Evolutionary conservation across 805 yeast genomes (phyloP), one percentile per base, ranked within the genome.

Genomic region (Starmera dryadoides): DNA sequence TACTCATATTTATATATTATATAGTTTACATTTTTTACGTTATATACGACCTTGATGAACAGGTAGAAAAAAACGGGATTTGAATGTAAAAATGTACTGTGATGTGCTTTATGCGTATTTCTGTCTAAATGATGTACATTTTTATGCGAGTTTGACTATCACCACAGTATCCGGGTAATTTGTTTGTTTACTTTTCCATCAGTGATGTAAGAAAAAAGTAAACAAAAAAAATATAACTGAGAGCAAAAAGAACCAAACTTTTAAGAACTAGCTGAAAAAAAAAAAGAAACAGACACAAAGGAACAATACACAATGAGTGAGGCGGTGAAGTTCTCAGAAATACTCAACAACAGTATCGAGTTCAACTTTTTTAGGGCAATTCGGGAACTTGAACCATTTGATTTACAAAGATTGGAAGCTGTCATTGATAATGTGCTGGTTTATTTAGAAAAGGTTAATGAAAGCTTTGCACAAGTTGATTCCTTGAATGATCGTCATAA

Each of bases 311-410:
- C 9, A 4, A 25, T 25, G 28, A 25, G 28, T 25, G 28, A 25
- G 33, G 59, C 39, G 1, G 29, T 35, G 26, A 37, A 37, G 31
- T 44, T 53, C 16, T 53, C 58, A 11, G 57, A 52, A 42, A 34
- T 52, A 31, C 44, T 53, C 34, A 41, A 48, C 6, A 41, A 47
- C 33, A 39, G 42, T 34, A 35, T 49, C 18, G 53, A 50, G 33
- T 53, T 54, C 48, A 48, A 47, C 36, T 46, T 53, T 44, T 53
- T 54, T 42, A 43, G 41, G 33, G 48, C 52, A 19, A 47, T 48
- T 6, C 41, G 53, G 15, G 42, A 47, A 16, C 34, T 54, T 16
- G 58, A 53, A 17, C 58, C 57, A 7, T 54, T 52, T 33, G 55
- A 49, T 23, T 46, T 50, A 6, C 33, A 12, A 25, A 42, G 43